Evolutionary conservation across 345 rosid genomes (phyloP).

Genomic region (Citropsis articulata): DNA sequence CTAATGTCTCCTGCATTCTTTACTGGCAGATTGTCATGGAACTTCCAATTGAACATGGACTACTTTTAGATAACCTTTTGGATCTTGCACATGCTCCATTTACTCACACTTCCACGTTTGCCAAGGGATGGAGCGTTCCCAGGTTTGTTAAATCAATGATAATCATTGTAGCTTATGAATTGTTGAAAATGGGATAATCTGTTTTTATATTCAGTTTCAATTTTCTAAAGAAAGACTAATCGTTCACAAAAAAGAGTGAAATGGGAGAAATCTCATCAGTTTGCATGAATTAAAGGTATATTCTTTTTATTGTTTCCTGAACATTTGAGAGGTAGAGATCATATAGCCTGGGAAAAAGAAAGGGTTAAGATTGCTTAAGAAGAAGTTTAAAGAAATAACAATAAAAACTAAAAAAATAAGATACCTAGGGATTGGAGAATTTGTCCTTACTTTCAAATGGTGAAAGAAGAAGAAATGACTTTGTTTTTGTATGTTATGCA

Average conservation of each 20-base stretch:
- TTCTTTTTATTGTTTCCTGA: not conserved
- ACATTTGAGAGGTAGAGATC: too few species aligned
- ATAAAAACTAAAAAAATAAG: not conserved
- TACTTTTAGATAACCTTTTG: constrained; percentile 89
- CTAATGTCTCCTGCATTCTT: constrained; percentile 11
- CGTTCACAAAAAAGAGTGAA: not conserved
- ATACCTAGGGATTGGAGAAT: not conserved
- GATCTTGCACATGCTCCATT: constrained; percentile 99
- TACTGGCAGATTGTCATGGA: constrained; percentile 85
- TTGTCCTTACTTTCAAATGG: not conserved
- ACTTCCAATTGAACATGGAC: constrained; percentile 97
- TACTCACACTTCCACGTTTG: constrained; percentile 95
- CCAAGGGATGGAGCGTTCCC: constrained; percentile 98
- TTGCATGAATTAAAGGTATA: not conserved
- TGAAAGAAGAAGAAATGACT: constrained; percentile 3
- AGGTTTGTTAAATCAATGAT: constrained; percentile 47
- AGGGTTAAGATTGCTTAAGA: not conserved
- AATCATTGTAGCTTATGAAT: not conserved
- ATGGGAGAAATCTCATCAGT: not conserved
- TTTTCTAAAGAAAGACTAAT: not conserved
- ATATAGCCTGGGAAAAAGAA: too few species aligned
- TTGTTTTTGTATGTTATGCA: not conserved
- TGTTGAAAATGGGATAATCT: not conserved
- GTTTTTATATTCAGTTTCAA: not conserved
- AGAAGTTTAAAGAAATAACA: not conserved